phyloP scores from a whole-genome alignment of 164 flowering plant genomes.

The Warburgia ugandensis region DNA sequence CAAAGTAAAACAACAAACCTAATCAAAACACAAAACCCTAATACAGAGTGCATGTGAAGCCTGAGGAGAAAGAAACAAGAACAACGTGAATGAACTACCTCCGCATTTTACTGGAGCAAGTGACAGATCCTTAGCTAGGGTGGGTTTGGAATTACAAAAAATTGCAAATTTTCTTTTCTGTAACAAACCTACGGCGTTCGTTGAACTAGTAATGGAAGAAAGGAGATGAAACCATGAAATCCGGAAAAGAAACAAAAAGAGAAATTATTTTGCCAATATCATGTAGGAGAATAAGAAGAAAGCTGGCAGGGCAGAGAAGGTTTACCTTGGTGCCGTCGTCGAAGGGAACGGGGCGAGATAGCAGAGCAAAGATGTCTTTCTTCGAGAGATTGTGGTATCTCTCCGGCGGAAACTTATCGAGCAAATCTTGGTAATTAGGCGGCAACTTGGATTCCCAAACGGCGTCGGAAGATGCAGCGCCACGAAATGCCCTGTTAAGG shows the following conservation, averaged over 20 bases:
- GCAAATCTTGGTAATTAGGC: slow-evolving; percentile 58
- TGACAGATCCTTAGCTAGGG: too few relatives aligned
- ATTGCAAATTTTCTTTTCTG: too few relatives aligned
- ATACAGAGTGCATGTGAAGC: too few relatives aligned
- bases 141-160: too few relatives aligned
- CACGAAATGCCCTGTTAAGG: slow-evolving; percentile 87
- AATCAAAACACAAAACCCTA: too few relatives aligned
- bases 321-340: slow-evolving; percentile 73
- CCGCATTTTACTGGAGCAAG: too few relatives aligned
- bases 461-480: slow-evolving; percentile 90
- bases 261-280: neutral
- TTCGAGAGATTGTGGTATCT: slow-evolving; percentile 37
- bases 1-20: too few relatives aligned
- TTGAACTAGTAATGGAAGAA: too few relatives aligned
- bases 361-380: slow-evolving; percentile 85
- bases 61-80: too few relatives aligned
- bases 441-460: slow-evolving; percentile 95
- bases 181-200: too few relatives aligned
- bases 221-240: too few relatives aligned
- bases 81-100: too few relatives aligned
- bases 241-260: neutral
- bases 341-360: slow-evolving; percentile 64
- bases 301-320: neutral
- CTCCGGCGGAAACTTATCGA: slow-evolving; percentile 42
- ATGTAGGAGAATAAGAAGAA: neutral